Base-by-base conservation (phyloP, 2,329 filamentous ascomycete genomes). In the Hypoxylon sp. region DNA sequence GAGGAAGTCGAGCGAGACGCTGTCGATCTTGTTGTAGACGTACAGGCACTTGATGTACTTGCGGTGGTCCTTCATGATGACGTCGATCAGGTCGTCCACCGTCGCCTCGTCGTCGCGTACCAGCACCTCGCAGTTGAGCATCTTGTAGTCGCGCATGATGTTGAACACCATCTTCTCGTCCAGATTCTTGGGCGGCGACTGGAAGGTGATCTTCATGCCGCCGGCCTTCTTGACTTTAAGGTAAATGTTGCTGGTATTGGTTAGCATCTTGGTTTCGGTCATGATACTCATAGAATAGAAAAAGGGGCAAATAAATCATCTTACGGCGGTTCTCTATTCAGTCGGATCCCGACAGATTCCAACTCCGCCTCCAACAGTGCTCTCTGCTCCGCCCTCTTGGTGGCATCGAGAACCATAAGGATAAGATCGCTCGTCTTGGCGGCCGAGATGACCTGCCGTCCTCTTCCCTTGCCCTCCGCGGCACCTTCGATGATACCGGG, bases 1-100 rank as follows among this genome's bases (percentile, higher is more conserved):
- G 49, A 99, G 87, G 79, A 96, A 97, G 76, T 97, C 93, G 69
- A 99, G 87, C 43, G 91, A 94, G 64, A 99, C 92, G 77, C 88
- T 90, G 81, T 99, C 95, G 80, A 99, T 97, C 82, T 99, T 99
- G 90, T 99, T 99, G 88, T 99, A 99, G 30, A 98, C 94, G 80
- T 99, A 99, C 30, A 99, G 85, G 75, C 92, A 90, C 77, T 84
- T 88, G 82, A 99, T 97, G 83, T 99, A 99, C 79, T 97, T 99
- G 75, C 95, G 85, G 82, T 99, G 95, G 76, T 97, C 93, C 79
- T 95, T 97, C 94, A 98, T 98, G 79, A 99, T 97, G 65, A 97
- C 93, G 78, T 99, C 95, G 81, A 99, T 99, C 78, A 99, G 91
- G 79, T 99, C 94, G 80, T 99, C 95, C 34, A 99, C 93, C 0